Evolutionary conservation across 371 early-diverging fungal species (phyloP).

Genomic region (Actinomortierella wolfii): DNA sequence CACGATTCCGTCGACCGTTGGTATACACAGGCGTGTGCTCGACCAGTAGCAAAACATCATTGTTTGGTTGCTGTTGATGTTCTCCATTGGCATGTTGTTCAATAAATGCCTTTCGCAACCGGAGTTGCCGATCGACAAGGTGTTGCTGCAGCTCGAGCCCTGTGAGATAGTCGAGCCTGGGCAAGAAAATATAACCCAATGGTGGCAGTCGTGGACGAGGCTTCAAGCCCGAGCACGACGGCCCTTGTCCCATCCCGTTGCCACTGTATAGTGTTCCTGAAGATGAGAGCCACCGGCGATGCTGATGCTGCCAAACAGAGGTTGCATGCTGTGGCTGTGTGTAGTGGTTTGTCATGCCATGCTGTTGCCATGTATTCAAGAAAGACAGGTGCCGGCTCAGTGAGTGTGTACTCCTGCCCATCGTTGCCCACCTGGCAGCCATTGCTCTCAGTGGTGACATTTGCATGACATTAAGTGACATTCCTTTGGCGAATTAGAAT

Average conservation of each 20-base stretch:
- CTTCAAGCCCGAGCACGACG: slow-evolving; percentile 21
- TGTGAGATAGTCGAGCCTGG: slow-evolving; percentile 30
- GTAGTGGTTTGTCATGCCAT: no score
- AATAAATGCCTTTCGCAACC: slow-evolving; percentile 27
- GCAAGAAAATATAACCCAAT: slow-evolving; percentile 34
- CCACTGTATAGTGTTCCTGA: no score
- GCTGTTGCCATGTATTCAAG: no score
- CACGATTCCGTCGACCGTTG: slow-evolving; percentile 85
- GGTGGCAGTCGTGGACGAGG: slow-evolving; percentile 37
- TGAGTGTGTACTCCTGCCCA: no score
- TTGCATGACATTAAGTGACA: no score
- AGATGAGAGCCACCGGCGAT: no score
- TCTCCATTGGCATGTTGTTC: not conserved
- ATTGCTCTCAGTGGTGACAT: no score
- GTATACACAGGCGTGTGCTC: slow-evolving; percentile 93
- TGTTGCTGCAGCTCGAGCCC: slow-evolving; percentile 30
- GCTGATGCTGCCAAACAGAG: no score
- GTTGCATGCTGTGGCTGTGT: no score
- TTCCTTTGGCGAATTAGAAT: no score
- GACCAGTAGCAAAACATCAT: slow-evolving; percentile 78
- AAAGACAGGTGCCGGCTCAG: no score
- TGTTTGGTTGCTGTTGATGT: slow-evolving; percentile 2
- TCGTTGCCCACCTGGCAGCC: no score
- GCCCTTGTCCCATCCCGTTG: not conserved
- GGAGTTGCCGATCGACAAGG: slow-evolving; percentile 34